phyloP scores from a whole-genome alignment of 768 basidiomycete genomes.

The Chalciporus chontae region DNA sequence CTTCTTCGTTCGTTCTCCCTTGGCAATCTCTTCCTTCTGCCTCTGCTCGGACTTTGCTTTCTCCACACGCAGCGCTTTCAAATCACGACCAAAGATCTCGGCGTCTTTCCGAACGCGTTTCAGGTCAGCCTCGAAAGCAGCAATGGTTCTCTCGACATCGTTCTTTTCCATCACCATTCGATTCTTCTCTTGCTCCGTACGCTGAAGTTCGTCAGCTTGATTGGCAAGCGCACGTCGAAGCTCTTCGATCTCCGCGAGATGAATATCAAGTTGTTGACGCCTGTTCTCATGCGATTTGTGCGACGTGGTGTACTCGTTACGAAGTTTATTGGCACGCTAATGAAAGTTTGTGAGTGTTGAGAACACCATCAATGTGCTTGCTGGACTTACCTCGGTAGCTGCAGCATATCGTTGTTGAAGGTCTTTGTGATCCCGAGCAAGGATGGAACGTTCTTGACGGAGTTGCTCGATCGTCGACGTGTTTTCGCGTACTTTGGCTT shows the following conservation, averaged over 20 bases:
- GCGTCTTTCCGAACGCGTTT: conserved; percentile 72
- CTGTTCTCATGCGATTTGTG: conserved; percentile 68
- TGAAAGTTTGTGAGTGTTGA: not conserved
- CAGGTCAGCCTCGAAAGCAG: conserved; percentile 68
- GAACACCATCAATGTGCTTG: not conserved
- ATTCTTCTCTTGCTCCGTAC: conserved; percentile 60
- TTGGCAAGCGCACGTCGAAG: conserved; percentile 64
- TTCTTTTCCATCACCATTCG: conserved; percentile 59
- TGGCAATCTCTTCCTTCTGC: conserved; percentile 52
- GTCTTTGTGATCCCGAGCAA: conserved; percentile 66
- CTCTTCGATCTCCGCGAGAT: conserved; percentile 70
- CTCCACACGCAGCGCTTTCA: conserved; percentile 62
- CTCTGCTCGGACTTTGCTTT: conserved; percentile 59
- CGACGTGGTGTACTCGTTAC: conserved; percentile 55
- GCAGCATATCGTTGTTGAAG: conserved; percentile 67
- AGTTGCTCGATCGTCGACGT: conserved; percentile 67
- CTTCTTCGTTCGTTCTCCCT: conserved; percentile 61
- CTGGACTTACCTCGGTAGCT: conserved; percentile 55
- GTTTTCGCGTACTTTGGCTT: conserved; percentile 67
- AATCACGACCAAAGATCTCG: conserved; percentile 72
- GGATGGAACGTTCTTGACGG: conserved; percentile 70
- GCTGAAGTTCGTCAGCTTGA: conserved; percentile 60
- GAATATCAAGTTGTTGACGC: conserved; percentile 70
- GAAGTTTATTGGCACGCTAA: conserved; percentile 59
- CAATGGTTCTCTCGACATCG: conserved; percentile 65